A percentile compares a stretch with the other conserved stretches of the same genome.
phyloP scores from a whole-genome alignment of 108 stramenopile species.

The Nitzschia inconspicua region DNA sequence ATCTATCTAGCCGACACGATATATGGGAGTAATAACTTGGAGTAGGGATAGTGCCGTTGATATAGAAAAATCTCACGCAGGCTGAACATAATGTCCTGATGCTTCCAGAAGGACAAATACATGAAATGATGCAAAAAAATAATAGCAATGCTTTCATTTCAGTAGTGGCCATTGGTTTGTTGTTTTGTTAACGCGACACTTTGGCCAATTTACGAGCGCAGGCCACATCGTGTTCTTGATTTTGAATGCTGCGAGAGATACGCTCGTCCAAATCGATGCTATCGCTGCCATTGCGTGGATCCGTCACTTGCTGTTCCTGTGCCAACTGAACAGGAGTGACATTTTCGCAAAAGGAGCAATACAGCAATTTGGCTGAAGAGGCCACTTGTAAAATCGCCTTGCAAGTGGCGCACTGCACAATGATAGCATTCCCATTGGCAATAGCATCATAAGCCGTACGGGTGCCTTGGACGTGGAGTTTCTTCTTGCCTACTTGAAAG shows the following conservation, averaged over 20 bases:
- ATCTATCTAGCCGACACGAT: too few species aligned
- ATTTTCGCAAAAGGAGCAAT: slow-evolving; percentile 9
- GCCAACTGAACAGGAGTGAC: slow-evolving; percentile 11
- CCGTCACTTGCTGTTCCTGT: background rate
- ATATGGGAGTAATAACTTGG: too few species aligned
- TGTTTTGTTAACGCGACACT: too few species aligned
- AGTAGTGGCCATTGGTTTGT: too few species aligned
- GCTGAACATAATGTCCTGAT: too few species aligned
- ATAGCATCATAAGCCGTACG: slow-evolving; percentile 7
- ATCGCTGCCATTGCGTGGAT: background rate
- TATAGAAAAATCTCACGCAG: too few species aligned
- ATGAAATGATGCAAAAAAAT: too few species aligned
- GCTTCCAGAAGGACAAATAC: too few species aligned
- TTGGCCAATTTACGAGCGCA: slow-evolving; percentile 4
- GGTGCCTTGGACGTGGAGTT: slow-evolving; percentile 7
- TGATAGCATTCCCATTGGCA: background rate
- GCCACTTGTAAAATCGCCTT: slow-evolving; percentile 12
- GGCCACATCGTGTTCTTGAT: slow-evolving; percentile 7
- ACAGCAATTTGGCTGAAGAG: slow-evolving; percentile 2
- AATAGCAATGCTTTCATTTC: too few species aligned
- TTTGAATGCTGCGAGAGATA: slow-evolving; percentile 3
- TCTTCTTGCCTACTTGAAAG: slow-evolving; percentile 1
- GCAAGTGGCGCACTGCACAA: slow-evolving; percentile 18
- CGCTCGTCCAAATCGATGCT: background rate
- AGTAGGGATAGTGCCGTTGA: too few species aligned